Percentiles rank a stretch among this genome's conserved stretches.
Evolutionary conservation across 805 yeast genomes (phyloP).

Genomic region (Zygosaccharomyces bailii): DNA sequence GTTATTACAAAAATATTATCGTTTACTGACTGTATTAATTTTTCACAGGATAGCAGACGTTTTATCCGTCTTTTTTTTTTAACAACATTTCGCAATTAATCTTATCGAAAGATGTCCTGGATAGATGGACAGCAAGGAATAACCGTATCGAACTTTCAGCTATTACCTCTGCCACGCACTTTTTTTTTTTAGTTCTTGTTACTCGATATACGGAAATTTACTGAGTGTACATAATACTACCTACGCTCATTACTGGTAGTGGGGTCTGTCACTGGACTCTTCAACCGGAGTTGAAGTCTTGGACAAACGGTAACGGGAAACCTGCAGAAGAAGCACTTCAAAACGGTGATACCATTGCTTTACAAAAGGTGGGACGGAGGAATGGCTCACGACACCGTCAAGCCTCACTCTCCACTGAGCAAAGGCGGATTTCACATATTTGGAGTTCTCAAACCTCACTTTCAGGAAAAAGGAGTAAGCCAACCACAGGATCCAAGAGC

Average conservation of each 20-base stretch:
- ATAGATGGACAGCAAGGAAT: no score
- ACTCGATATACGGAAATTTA: neutral
- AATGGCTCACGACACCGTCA: slow-evolving; percentile 54
- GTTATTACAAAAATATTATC: no score
- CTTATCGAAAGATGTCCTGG: no score
- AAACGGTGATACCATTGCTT: slow-evolving; percentile 49
- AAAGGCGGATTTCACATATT: slow-evolving; percentile 65
- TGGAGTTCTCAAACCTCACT: slow-evolving; percentile 71
- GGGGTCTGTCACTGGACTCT: neutral
- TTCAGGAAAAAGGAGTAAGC: slow-evolving; percentile 64
- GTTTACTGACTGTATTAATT: no score
- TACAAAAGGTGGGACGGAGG: slow-evolving; percentile 49
- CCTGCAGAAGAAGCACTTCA: slow-evolving; percentile 34
- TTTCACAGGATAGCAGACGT: no score
- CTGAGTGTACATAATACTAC: neutral
- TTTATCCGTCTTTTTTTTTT: no score
- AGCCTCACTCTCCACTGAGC: slow-evolving; percentile 65
- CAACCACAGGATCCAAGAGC: slow-evolving; percentile 58
- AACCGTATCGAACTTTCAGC: no score
- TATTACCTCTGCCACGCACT: no score
- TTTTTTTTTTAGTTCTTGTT: neutral
- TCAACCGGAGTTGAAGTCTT: slow-evolving; percentile 7
- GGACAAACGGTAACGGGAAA: slow-evolving; percentile 15
- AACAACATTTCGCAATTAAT: no score
- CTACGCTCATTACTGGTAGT: neutral